Base-by-base conservation (phyloP, 2,329 filamentous ascomycete genomes). In the Bipolaris zeicola region DNA sequence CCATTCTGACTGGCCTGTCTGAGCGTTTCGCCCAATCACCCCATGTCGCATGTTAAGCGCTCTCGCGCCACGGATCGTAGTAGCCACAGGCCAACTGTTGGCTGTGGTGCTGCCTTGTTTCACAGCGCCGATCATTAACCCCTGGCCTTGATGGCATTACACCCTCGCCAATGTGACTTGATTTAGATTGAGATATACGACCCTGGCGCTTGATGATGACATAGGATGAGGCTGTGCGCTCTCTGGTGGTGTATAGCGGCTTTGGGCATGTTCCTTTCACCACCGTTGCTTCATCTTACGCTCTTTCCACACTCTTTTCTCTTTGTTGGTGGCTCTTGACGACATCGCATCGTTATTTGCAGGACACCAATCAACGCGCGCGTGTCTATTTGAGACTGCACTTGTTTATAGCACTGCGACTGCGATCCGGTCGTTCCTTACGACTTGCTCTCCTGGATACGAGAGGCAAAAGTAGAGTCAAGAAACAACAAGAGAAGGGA, bases 41-140 rank as follows among this genome's bases (percentile, higher is more conserved):
- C 42, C 31, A 45, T 60, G 71, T 72, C 61, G 63, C 68, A 69
- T 49, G 41, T 73, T 69, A 64, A 70, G 65, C 63, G 65, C 68
- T 62, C 37, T 34, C 22, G 57, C 65, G 63, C 65, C 68, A 69
- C 70, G 65, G 57, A 52, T 60, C 53, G 43, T 60, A 64, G 31
- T 52, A 45, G 52, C 57, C 63, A 59, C 63, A 54, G 61, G 57
- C 61, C 50, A 54, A 56, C 61, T 50, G 64, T 61, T 64, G 61
- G 60, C 55, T 55, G n/a, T 52, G 58, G 45, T 67, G 28, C 54
- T 56, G 58, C 55, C 61, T 58, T 48, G 57, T 51, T 54, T 56
- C 59, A 61, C 57, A 58, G 52, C 47, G 50, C 53, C 57, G 52
- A 56, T 65, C 65, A 47, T 7, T 58, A 50, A 54, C 59, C 57